Conservation (phyloP, 1,284 basidiomycete species). For the Irpex sp. region DNA sequence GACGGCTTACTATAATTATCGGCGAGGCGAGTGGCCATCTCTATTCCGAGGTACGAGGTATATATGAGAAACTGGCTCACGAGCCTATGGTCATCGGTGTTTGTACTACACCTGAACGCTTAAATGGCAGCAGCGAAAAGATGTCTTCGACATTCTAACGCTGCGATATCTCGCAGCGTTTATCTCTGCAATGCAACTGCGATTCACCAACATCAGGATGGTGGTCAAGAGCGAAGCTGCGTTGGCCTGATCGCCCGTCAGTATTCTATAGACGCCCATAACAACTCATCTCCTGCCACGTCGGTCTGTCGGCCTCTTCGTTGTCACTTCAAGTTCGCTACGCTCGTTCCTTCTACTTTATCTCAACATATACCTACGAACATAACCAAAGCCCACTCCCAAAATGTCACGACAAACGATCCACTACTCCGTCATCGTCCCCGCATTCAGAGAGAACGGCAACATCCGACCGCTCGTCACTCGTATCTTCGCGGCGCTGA, state of each 20-base stretch:
- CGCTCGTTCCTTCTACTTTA: background rate
- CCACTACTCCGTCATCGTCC: conserved; percentile 40
- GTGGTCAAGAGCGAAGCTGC: background rate
- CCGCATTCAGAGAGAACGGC: conserved; percentile 42
- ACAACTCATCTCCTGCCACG: background rate
- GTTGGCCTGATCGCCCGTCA: background rate
- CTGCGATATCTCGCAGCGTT: too few species aligned
- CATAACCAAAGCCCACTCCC: background rate
- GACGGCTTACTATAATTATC: background rate
- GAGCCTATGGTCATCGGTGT: too few species aligned
- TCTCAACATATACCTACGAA: background rate
- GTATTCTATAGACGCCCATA: background rate
- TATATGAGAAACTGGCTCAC: too few species aligned
- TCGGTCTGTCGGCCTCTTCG: background rate
- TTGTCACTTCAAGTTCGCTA: background rate
- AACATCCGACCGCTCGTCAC: conserved; percentile 40
- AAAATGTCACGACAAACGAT: conserved; percentile 18
- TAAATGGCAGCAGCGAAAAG: background rate
- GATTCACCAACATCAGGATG: background rate
- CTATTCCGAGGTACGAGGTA: too few species aligned
- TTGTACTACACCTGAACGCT: too few species aligned
- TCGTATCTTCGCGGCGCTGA: conserved; percentile 32
- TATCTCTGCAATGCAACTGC: background rate
- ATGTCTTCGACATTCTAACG: background rate
- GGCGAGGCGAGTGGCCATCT: too few species aligned